Base-by-base conservation (phyloP, 352 stramenopile genomes). In the Blastocystis sp. region DNA sequence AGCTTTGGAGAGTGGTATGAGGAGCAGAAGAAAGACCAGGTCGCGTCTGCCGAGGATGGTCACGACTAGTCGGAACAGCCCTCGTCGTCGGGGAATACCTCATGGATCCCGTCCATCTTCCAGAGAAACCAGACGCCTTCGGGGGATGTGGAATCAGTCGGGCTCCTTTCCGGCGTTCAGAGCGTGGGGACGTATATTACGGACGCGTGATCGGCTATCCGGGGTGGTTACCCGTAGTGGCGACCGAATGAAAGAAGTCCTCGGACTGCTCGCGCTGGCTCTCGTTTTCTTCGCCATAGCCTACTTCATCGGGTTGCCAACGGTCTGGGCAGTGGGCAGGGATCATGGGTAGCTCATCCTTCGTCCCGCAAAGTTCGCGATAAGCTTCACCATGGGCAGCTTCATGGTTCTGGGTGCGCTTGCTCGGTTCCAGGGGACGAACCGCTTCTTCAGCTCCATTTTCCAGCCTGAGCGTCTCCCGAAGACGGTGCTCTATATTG, bases 1-100 rank as follows among this genome's bases (percentile, higher is more conserved):
- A 84, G 74, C 48, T 84, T 84, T 84, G 74, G 74, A 67, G 53
- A 84, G 69, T 84, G 74, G 74, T 84, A 84, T n/a, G 53, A 84
- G 52, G 74, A 84, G 19, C 74, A 69, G 23, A 84, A 84, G 74
- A 84, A 69, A 28, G 74, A 84, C 21, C n/a, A 53, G 19, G 74
- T 84, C 23, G 45, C 52, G 2, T 7, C 11, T 40, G 1, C 23
- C 2, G 21, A 1, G 45, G 5, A 1, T 11, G 19, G 38, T 70
- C 5, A 84, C 21, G 17, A 28, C 11, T 84, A 59, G 56, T 59
- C 48, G 10, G 17, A 28, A 34, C 74, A 66, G 28, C 5, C 38
- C 17, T n/a, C 14, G 17, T 17, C 43, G 19, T 64, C 41, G n/a
- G 53, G 28, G 41, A 7, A 14, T 21, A 56, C 28, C 41, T 84